phyloP scores from a whole-genome alignment of 257 asterid species.

The Osmanthus fragrans region DNA sequence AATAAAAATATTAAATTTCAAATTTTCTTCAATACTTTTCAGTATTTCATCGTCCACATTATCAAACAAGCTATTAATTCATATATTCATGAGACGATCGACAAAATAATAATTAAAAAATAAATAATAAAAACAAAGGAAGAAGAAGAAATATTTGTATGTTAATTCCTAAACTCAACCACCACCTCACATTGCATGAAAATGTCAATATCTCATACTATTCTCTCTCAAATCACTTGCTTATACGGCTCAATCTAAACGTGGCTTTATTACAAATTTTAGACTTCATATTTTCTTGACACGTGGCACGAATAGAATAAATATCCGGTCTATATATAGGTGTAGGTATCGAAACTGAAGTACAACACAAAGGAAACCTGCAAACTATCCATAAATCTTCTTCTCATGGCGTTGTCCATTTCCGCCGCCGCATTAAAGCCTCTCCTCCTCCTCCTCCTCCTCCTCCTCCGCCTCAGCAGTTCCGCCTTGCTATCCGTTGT shows the following conservation, averaged over 20 bases:
- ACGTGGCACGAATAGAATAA: constrained; percentile 8
- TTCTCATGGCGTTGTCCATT: constrained; percentile 30
- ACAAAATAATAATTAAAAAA: not conserved
- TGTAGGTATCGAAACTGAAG: not conserved
- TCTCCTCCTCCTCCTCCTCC: constrained; percentile 16
- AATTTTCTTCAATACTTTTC: too few relatives aligned
- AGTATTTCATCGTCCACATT: too few relatives aligned
- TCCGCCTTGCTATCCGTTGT: not conserved
- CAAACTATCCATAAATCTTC: not conserved
- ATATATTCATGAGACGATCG: not conserved
- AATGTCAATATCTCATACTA: not conserved
- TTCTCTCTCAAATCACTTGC: not conserved
- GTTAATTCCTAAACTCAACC: not conserved
- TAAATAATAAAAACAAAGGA: too few relatives aligned
- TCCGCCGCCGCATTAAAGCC: constrained; percentile 21
- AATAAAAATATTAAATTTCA: not conserved
- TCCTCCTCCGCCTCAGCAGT: constrained; percentile 12
- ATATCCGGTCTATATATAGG: not conserved
- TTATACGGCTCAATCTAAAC: not conserved
- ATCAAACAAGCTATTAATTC: too few relatives aligned
- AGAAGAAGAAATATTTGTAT: not conserved
- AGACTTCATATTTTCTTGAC: not conserved
- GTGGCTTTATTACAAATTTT: not conserved
- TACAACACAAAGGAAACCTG: constrained; percentile 2
- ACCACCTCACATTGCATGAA: not conserved